Evolutionary conservation across 441 rosid genomes (phyloP).

Genomic region (Mallotus repandus): DNA sequence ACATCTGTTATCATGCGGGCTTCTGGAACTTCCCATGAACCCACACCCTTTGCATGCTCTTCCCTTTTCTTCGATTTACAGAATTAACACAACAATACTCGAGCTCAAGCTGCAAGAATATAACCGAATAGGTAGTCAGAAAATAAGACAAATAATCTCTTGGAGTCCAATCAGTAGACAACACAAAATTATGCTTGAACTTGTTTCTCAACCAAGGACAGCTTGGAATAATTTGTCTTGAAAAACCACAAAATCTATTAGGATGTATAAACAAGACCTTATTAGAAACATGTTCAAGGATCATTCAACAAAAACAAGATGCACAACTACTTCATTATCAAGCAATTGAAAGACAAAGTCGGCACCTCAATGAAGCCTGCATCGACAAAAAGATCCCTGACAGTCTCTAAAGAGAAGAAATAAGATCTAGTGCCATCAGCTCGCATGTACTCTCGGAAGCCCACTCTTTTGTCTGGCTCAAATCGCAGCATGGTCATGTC

Average conservation of each 20-base stretch:
- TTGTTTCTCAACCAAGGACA: neutral
- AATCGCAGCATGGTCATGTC: constrained; percentile 95
- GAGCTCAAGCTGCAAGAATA: constrained; percentile 61
- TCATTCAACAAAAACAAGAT: too few relatives aligned
- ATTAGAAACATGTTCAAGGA: too few relatives aligned
- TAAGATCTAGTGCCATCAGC: constrained; percentile 87
- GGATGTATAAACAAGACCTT: too few relatives aligned
- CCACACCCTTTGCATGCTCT: constrained; percentile 81
- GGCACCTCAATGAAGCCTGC: constrained; percentile 81
- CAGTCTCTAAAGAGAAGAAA: constrained; percentile 73
- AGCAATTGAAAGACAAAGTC: neutral
- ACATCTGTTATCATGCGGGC: constrained; percentile 32
- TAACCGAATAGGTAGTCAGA: constrained; percentile 15
- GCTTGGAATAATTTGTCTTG: neutral
- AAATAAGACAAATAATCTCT: too few relatives aligned
- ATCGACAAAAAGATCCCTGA: constrained; percentile 50
- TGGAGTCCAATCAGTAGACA: neutral
- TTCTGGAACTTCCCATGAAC: constrained; percentile 90
- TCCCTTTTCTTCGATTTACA: constrained; percentile 63
- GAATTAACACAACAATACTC: constrained; percentile 82
- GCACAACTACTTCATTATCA: neutral
- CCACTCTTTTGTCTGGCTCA: constrained; percentile 62
- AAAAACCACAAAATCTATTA: too few relatives aligned
- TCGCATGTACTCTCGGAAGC: constrained; percentile 74
- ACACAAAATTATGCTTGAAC: neutral